Percentiles rank a stretch among this genome's conserved stretches.
Evolutionary conservation across 495 filamentous ascomycete genomes (phyloP).

Genomic region (Aspergillus affinis): DNA sequence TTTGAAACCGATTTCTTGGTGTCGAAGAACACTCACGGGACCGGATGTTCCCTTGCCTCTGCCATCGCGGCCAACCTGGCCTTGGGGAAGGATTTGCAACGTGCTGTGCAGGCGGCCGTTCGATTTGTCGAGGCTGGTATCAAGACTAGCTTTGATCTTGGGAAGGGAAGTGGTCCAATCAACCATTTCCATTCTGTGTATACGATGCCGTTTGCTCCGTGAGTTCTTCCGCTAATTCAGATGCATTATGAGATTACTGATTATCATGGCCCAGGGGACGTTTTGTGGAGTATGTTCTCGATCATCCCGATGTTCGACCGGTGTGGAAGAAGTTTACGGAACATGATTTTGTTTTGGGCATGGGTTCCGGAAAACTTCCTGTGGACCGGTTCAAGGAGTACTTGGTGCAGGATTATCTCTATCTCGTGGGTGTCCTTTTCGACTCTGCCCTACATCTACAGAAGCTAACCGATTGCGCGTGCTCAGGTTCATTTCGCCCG

Average conservation of each 20-base stretch:
- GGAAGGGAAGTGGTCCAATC: slow-evolving; percentile 82
- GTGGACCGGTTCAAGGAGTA: slow-evolving; percentile 78
- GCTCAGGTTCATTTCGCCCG: slow-evolving; percentile 77
- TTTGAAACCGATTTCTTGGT: slow-evolving; percentile 68
- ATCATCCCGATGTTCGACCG: slow-evolving; percentile 65
- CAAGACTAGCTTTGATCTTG: slow-evolving; percentile 68
- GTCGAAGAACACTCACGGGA: slow-evolving; percentile 88
- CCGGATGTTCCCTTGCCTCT: slow-evolving; percentile 91
- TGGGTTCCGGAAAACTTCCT: slow-evolving; percentile 73
- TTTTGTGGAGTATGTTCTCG: slow-evolving; percentile 83
- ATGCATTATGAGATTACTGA: slow-evolving; percentile 9
- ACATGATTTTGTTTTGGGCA: slow-evolving; percentile 75
- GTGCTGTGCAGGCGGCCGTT: slow-evolving; percentile 69
- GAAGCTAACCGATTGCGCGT: slow-evolving; percentile 3
- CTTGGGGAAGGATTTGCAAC: slow-evolving; percentile 56
- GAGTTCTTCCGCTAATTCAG: slow-evolving; percentile 29
- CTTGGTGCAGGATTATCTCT: slow-evolving; percentile 86
- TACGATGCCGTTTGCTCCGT: slow-evolving; percentile 80
- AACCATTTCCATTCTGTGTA: slow-evolving; percentile 92
- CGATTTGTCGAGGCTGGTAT: slow-evolving; percentile 85
- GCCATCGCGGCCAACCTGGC: slow-evolving; percentile 88
- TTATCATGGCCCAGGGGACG: slow-evolving; percentile 53
- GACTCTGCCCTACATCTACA: not conserved
- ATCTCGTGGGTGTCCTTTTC: slow-evolving; percentile 56
- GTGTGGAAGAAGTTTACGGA: slow-evolving; percentile 73